A percentile compares a stretch with the other conserved stretches of the same genome.
Conservation (phyloP, 352 stramenopile genomes). For the Pythium oligandrum region DNA sequence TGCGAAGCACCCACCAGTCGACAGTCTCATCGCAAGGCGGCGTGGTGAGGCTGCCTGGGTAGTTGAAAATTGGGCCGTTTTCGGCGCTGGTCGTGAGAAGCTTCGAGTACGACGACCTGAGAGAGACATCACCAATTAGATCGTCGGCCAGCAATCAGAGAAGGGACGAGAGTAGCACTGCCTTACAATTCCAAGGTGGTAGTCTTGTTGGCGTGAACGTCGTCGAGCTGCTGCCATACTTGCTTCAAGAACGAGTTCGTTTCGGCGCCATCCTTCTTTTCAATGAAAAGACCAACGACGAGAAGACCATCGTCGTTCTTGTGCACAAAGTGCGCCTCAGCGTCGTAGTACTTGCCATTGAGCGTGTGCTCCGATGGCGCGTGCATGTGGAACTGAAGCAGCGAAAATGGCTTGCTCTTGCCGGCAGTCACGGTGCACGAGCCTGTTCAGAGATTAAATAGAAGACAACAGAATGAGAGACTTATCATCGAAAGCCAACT, state of each 20-base stretch:
- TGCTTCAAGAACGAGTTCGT: slow-evolving; percentile 7
- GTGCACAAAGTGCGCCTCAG: slow-evolving; percentile 44
- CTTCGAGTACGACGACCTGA: slow-evolving; percentile 29
- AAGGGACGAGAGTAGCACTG: not conserved
- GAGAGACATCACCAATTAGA: not conserved
- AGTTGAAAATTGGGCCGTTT: slow-evolving; percentile 41
- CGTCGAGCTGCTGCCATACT: slow-evolving; percentile 6
- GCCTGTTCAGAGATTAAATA: not conserved
- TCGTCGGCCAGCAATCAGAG: not conserved
- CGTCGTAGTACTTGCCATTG: slow-evolving; percentile 21
- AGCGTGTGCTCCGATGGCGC: slow-evolving; percentile 40
- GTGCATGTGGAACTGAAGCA: slow-evolving; percentile 44
- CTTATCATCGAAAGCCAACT: too few relatives aligned
- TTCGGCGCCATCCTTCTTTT: slow-evolving; percentile 4
- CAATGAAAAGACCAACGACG: slow-evolving; percentile 25
- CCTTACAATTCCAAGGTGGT: slow-evolving; percentile 2
- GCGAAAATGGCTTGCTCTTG: slow-evolving; percentile 18
- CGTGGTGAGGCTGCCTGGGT: slow-evolving; percentile 61
- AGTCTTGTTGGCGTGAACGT: slow-evolving; percentile 6
- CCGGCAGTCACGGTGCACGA: slow-evolving; percentile 2
- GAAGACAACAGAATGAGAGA: too few relatives aligned
- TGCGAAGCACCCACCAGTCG: slow-evolving; percentile 62
- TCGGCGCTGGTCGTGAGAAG: slow-evolving; percentile 15
- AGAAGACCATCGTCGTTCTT: slow-evolving; percentile 21
- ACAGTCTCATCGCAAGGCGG: slow-evolving; percentile 45